Evolutionary conservation across 2,329 filamentous ascomycete species (phyloP).

Genomic region (Pseudofabraea citricarpa): DNA sequence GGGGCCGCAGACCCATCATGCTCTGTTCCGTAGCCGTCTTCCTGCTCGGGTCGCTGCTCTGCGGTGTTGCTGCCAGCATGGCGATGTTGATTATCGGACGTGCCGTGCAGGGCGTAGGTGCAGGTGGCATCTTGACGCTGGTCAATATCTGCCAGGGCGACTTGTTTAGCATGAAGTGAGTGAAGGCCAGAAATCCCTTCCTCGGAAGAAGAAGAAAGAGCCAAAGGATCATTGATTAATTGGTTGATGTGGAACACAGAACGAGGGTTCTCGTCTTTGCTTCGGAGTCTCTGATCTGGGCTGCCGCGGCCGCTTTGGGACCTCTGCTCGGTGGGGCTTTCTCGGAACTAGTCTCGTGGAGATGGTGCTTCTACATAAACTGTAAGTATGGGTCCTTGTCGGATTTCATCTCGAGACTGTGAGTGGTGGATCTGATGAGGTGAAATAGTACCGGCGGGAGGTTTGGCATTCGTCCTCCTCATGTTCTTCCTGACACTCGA

Average conservation of each 20-base stretch:
- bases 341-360: conserved; percentile 54
- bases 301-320: conserved; percentile 57
- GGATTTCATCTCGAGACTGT: not conserved
- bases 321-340: conserved; percentile 64
- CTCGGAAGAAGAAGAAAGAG: too few relatives aligned
- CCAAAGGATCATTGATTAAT: too few relatives aligned
- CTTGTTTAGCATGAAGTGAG: conserved; percentile 40
- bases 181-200: not conserved
- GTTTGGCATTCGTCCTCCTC: conserved; percentile 42
- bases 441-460: conserved; percentile 18
- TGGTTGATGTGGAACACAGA: conserved; percentile 5
- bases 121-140: conserved; percentile 45
- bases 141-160: conserved; percentile 52
- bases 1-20: conserved; percentile 49
- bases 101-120: conserved; percentile 48
- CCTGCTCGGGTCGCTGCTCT: conserved; percentile 45
- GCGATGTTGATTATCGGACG: conserved; percentile 39
- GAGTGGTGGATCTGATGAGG: too few relatives aligned
- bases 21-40: conserved; percentile 44
- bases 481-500: conserved; percentile 62
- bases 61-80: conserved; percentile 41
- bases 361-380: conserved; percentile 45
- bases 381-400: not conserved
- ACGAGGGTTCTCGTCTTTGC: conserved; percentile 49
- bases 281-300: conserved; percentile 63